Evolutionary conservation across 495 filamentous ascomycete genomes (phyloP).

Genomic region (Daldinia vernicosa): DNA sequence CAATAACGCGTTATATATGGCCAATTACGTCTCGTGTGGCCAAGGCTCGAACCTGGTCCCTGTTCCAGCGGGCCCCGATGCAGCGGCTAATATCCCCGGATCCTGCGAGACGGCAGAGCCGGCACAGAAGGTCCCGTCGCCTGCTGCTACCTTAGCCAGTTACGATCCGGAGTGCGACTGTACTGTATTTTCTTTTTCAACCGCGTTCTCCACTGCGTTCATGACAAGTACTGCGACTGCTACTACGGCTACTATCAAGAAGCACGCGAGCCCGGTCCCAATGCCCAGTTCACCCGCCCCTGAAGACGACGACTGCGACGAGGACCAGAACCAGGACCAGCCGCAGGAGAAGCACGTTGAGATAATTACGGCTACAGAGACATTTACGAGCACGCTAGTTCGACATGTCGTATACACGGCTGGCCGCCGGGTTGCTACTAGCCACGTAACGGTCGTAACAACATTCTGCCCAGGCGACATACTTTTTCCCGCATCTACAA

Average conservation of each 20-base stretch:
- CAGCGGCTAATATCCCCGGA: conserved; percentile 41
- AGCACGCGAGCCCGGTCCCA: conserved; percentile 11
- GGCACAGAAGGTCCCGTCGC: neutral
- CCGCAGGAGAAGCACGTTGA: neutral
- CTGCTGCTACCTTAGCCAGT: neutral
- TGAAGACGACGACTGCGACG: conserved; percentile 10
- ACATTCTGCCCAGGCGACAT: conserved; percentile 35
- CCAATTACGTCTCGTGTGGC: conserved; percentile 41
- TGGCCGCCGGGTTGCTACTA: conserved; percentile 13
- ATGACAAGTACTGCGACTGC: conserved; percentile 8
- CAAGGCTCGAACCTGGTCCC: conserved; percentile 36
- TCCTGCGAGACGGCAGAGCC: conserved; percentile 28
- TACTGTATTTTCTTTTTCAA: neutral
- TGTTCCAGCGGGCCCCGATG: conserved; percentile 40
- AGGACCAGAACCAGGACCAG: neutral
- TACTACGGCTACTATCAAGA: conserved; percentile 11
- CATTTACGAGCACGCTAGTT: conserved; percentile 32
- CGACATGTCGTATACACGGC: conserved; percentile 30
- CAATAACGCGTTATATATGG: conserved; percentile 46
- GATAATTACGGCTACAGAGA: conserved; percentile 19
- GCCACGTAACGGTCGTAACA: conserved; percentile 26
- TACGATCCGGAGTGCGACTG: conserved; percentile 4
- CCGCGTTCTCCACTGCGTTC: neutral
- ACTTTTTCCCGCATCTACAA: neutral
- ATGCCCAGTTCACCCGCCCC: neutral